These are phyloP conservation scores for Phytophthora capsici DNA, from an alignment of 352 stramenopile species.

Conservation along the genomic window DNA sequence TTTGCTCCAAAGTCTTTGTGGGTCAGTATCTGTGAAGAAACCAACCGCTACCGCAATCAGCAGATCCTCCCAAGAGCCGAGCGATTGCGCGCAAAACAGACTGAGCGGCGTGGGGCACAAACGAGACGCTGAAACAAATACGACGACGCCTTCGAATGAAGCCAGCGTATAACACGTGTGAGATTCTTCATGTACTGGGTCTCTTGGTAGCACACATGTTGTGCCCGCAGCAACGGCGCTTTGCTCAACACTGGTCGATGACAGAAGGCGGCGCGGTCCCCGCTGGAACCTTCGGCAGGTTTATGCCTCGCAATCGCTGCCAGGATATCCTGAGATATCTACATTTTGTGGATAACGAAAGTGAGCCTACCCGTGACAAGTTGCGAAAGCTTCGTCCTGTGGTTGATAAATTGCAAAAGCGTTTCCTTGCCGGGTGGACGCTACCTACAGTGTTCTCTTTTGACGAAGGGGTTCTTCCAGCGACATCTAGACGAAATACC, in stretches of 20 bases:
- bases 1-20: no score
- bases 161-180: background rate
- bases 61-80: slow-evolving; percentile 24
- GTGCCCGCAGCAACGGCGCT: background rate
- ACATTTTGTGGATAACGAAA: slow-evolving; percentile 21
- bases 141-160: background rate
- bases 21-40: no score
- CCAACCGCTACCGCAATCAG: no score
- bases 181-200: background rate
- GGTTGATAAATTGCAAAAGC: background rate
- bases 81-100: slow-evolving; percentile 8
- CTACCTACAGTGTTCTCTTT: slow-evolving; percentile 25
- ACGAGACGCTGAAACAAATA: no score
- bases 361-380: background rate
- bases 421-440: slow-evolving; percentile 1
- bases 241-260: background rate
- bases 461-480: slow-evolving; percentile 33
- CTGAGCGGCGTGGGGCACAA: background rate
- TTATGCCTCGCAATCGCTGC: slow-evolving; percentile 29
- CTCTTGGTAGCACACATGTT: background rate
- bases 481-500: no score
- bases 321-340: slow-evolving; percentile 1
- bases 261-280: background rate
- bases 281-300: slow-evolving; percentile 18
- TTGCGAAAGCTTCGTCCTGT: background rate